Evolutionary conservation across 2,329 filamentous ascomycete genomes (phyloP).

Genomic region (Didymella keratinophila): DNA sequence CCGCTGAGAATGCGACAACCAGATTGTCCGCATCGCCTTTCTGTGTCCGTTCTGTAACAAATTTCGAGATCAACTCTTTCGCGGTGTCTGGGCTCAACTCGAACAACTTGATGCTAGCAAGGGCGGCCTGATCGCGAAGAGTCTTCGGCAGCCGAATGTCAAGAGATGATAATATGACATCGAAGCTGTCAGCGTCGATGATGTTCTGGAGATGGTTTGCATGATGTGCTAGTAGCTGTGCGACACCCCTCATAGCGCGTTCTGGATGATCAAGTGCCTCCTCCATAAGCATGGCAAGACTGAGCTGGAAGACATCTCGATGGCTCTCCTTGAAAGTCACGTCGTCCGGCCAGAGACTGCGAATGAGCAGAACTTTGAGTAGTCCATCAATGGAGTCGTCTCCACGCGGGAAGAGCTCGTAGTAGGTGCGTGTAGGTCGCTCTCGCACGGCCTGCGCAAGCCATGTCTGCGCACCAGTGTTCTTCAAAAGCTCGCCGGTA

Average conservation of each 20-base stretch:
- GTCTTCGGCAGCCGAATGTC: conserved; percentile 80
- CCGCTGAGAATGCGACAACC: conserved; percentile 92
- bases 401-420: conserved; percentile 55
- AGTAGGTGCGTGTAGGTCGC: conserved; percentile 54
- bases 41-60: conserved; percentile 75
- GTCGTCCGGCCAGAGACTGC: conserved; percentile 52
- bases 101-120: conserved; percentile 84
- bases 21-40: conserved; percentile 86
- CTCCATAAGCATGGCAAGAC: conserved; percentile 89
- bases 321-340: conserved; percentile 56
- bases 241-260: conserved; percentile 67
- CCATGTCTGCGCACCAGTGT: conserved; percentile 49
- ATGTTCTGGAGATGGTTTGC: conserved; percentile 63
- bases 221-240: conserved; percentile 65
- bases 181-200: conserved; percentile 77
- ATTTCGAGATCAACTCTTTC: conserved; percentile 72
- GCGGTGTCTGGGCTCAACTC: conserved; percentile 77
- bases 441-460: conserved; percentile 51
- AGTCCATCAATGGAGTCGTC: conserved; percentile 57
- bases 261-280: conserved; percentile 78
- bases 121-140: conserved; percentile 80
- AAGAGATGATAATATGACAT: conserved; percentile 84
- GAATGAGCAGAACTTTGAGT: conserved; percentile 53
- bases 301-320: conserved; percentile 73
- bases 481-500: conserved; percentile 48